Percentiles rank a stretch among this genome's conserved stretches.
phyloP scores from a whole-genome alignment of 2,329 filamentous ascomycete species.

The Sordariomycetes sp. region DNA sequence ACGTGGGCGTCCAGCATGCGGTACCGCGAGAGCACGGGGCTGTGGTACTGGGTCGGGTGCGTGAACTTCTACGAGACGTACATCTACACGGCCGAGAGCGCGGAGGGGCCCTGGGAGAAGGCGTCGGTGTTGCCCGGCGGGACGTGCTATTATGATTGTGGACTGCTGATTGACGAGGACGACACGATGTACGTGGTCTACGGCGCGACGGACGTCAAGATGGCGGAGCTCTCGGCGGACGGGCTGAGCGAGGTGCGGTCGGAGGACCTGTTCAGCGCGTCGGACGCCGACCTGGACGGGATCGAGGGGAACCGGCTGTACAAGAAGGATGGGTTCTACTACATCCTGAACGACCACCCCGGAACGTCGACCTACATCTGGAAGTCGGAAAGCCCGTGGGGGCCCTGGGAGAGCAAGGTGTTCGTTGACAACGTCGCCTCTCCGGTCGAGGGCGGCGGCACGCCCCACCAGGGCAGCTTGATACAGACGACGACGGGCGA shows the following conservation, averaged over 20 bases:
- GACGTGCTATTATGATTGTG: constrained; percentile 46
- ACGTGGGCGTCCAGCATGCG: constrained; percentile 25
- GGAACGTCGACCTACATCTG: constrained; percentile 33
- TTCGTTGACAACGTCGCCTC: constrained; percentile 29
- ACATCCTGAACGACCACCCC: constrained; percentile 38
- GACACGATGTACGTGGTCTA: constrained; percentile 49
- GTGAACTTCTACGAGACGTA: constrained; percentile 38
- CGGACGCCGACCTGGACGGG: constrained; percentile 16
- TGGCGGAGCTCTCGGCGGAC: constrained; percentile 39
- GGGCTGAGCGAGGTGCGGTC: constrained; percentile 31
- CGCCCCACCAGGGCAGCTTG: constrained; percentile 44
- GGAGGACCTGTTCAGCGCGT: constrained; percentile 30
- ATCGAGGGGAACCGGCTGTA: constrained; percentile 47
- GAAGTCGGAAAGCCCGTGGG: constrained; percentile 36
- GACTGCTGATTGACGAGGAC: constrained; percentile 45
- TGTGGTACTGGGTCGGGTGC: constrained; percentile 49
- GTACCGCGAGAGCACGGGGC: constrained; percentile 34
- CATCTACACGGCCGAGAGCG: constrained; percentile 35
- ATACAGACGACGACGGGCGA: constrained; percentile 37
- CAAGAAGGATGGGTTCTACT: constrained; percentile 44
- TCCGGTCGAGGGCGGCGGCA: constrained; percentile 29
- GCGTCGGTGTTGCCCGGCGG: constrained; percentile 11
- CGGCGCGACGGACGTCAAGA: constrained; percentile 33
- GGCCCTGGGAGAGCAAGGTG: constrained; percentile 36
- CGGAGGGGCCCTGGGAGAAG: constrained; percentile 31